A percentile compares a stretch with the other conserved stretches of the same genome.
phyloP scores from a whole-genome alignment of 2,329 filamentous ascomycete genomes.

The Geosmithia morbida region DNA sequence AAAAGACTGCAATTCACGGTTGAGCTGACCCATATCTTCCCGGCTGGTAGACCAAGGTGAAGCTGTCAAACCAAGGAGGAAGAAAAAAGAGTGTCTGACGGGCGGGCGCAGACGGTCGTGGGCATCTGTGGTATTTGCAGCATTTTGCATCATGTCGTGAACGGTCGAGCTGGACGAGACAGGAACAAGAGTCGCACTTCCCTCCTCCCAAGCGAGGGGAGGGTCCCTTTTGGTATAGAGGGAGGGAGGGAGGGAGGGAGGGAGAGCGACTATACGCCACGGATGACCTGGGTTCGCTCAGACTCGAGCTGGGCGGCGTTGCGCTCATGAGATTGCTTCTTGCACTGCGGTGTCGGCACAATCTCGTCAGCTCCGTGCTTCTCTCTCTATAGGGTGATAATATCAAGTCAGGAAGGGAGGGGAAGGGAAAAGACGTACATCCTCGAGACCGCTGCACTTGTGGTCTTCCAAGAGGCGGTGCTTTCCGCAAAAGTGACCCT shows the following conservation, averaged over 20 bases:
- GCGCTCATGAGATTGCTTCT: conserved; percentile 89
- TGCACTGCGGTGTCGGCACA: conserved; percentile 50
- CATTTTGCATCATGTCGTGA: too few species aligned
- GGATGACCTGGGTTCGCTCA: conserved; percentile 88
- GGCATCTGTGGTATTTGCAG: too few species aligned
- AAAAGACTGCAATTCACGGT: too few species aligned
- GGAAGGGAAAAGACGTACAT: conserved; percentile 37
- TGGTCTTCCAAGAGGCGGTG: conserved; percentile 91
- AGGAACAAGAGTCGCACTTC: too few species aligned
- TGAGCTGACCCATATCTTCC: too few species aligned
- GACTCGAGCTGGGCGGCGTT: conserved; percentile 87
- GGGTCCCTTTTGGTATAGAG: neutral
- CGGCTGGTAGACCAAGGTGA: too few species aligned
- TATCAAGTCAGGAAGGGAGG: too few species aligned
- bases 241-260: neutral
- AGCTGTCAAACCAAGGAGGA: too few species aligned
- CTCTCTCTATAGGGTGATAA: neutral
- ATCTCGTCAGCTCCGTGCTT: conserved; percentile 1
- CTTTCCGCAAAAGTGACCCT: conserved; percentile 87
- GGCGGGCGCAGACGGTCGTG: too few species aligned
- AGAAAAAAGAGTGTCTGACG: too few species aligned
- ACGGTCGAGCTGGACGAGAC: too few species aligned
- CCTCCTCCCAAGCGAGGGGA: too few species aligned
- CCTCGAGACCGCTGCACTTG: conserved; percentile 82
- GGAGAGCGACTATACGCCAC: conserved; percentile 50